Conservation (phyloP, 78 protist genomes). For the Blattamonas nauphoetae region DNA sequence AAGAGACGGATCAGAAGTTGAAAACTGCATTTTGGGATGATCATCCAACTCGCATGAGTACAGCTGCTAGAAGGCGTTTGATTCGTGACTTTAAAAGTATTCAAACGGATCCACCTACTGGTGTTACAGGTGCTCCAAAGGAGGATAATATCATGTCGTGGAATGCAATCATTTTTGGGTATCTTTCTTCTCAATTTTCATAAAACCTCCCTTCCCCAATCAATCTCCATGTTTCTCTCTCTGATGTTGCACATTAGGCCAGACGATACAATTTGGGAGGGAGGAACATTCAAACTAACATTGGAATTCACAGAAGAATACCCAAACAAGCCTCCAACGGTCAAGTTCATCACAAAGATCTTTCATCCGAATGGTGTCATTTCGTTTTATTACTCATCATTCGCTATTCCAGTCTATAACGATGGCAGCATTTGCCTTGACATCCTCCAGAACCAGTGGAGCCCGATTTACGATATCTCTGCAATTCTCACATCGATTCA, state of each 20-base stretch:
- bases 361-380: slow-evolving; percentile 79
- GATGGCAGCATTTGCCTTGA: slow-evolving; percentile 98
- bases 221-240: not conserved
- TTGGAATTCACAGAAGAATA: slow-evolving; percentile 91
- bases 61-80: slow-evolving; percentile 73
- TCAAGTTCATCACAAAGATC: slow-evolving; percentile 82
- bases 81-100: slow-evolving; percentile 85
- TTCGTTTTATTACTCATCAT: not conserved
- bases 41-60: too few relatives aligned
- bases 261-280: slow-evolving; percentile 96
- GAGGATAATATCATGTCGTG: slow-evolving; percentile 85
- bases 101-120: slow-evolving; percentile 76
- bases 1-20: too few relatives aligned
- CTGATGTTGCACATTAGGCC: slow-evolving; percentile 41
- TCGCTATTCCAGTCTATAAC: slow-evolving; percentile 55
- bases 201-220: not conserved
- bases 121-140: slow-evolving; percentile 79
- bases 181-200: not conserved
- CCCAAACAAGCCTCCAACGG: slow-evolving; percentile 96
- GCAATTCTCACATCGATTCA: slow-evolving; percentile 91
- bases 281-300: slow-evolving; percentile 85
- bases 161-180: slow-evolving; percentile 98
- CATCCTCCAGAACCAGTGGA: slow-evolving; percentile 95
- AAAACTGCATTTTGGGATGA: too few relatives aligned
- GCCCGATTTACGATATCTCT: slow-evolving; percentile 93